Base-by-base conservation (phyloP, 345 rosid genomes). In the Dipteronia sinensis region DNA sequence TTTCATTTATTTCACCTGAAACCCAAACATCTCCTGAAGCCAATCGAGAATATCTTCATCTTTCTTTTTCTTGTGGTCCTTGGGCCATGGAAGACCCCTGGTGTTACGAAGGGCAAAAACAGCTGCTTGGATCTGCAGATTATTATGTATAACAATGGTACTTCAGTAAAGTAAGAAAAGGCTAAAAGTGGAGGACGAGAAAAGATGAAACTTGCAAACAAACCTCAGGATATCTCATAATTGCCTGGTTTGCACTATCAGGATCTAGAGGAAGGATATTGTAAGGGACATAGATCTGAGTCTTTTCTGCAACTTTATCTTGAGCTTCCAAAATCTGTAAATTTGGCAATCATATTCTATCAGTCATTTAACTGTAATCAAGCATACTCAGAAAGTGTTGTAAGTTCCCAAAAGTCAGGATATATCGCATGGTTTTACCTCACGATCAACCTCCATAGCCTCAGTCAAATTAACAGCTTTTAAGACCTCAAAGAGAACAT, bases 61-160 rank as follows among this genome's bases (percentile, higher is more conserved):
- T 79, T 87, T 93, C 86, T 90, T 94, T 88, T 85, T 90, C 79
- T 88, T 87, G 90, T 87, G 87, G 75, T 87, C 93, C 74, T 89
- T 92, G 70, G 96, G 98, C 98, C 98, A 94, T 55, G 98, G 99
- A 83, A 97, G 98, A 78, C 98, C 99, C 85, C 99, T 90, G n/a
- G 98, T 94, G 85, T 91, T 89, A 71, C 99, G 98, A 77, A 97
- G 98, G 25, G 94, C 98, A 81, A 87, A 68, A 81, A 91, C 97
- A 72, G 98, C 97, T 69, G 99, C 99, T 94, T 87, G 92, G 78
- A 97, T 93, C 99, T 97, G 75, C 80, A 82, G 62, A 76, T 38
- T 40, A 74, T n/a, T 46, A 67, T 25, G 69, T 67, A 46, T 11
- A 34, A 78, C 49, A 74, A 76, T 74, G 11, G 27, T 69, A 65